A percentile compares a stretch with the other conserved stretches of the same genome.
These are phyloP conservation scores for Penicillium crystallinum DNA, from an alignment of 495 filamentous ascomycete species.

Conservation along the genomic window DNA sequence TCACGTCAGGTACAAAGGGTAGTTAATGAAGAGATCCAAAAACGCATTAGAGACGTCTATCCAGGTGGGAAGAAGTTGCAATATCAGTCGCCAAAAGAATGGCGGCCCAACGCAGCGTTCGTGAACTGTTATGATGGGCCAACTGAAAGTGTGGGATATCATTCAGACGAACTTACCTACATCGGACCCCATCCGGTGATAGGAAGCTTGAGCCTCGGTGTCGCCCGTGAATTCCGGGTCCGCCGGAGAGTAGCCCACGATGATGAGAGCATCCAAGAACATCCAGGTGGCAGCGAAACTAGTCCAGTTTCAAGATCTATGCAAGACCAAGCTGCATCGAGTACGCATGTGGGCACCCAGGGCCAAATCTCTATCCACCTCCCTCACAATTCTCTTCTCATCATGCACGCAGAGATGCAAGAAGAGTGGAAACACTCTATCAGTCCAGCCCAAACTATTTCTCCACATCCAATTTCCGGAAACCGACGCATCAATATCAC, in stretches of 20 bases:
- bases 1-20: slow-evolving; percentile 59
- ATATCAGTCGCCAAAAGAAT: slow-evolving; percentile 65
- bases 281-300: slow-evolving; percentile 2
- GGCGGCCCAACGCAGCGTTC: slow-evolving; percentile 84
- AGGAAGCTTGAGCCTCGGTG: slow-evolving; percentile 83
- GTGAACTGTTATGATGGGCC: slow-evolving; percentile 89
- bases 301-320: background rate
- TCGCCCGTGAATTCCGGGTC: slow-evolving; percentile 85
- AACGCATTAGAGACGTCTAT: slow-evolving; percentile 58
- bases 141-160: slow-evolving; percentile 78
- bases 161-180: slow-evolving; percentile 89
- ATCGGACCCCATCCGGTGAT: slow-evolving; percentile 84
- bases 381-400: slow-evolving; percentile 84
- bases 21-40: slow-evolving; percentile 69
- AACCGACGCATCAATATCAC: slow-evolving; percentile 86
- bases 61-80: slow-evolving; percentile 65
- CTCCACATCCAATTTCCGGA: slow-evolving; percentile 75
- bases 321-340: slow-evolving; percentile 12
- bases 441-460: slow-evolving; percentile 63
- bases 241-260: slow-evolving; percentile 62
- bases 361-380: slow-evolving; percentile 89
- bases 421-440: slow-evolving; percentile 62
- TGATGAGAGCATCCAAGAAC: slow-evolving; percentile 24
- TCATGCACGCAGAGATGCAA: slow-evolving; percentile 88
- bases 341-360: slow-evolving; percentile 51